phyloP scores from a whole-genome alignment of 805 yeast genomes.

The Cyberlindnera mycetangii region DNA sequence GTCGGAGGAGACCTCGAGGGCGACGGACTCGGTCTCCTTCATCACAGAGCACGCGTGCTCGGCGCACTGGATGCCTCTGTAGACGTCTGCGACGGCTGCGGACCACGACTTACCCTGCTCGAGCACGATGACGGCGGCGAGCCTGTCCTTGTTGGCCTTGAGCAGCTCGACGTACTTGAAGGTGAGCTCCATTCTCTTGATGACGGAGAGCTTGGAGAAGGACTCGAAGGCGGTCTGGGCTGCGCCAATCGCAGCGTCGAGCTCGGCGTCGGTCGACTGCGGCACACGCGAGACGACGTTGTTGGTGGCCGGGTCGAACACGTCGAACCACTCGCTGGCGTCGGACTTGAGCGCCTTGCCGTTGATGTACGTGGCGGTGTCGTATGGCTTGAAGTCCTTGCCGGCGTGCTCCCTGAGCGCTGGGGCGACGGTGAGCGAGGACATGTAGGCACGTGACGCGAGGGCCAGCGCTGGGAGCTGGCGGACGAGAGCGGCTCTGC shows the following conservation, averaged over 20 bases:
- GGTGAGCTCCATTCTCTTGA: slow-evolving; percentile 60
- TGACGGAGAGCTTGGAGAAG: slow-evolving; percentile 48
- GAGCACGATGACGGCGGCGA: slow-evolving; percentile 60
- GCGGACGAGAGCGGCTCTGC: slow-evolving; percentile 12
- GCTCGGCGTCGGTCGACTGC: slow-evolving; percentile 64
- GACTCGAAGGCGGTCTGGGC: slow-evolving; percentile 59
- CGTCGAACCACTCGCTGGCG: slow-evolving; percentile 59
- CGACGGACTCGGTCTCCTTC: slow-evolving; percentile 59
- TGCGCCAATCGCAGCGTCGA: slow-evolving; percentile 60
- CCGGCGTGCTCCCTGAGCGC: slow-evolving; percentile 42
- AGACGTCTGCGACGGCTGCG: slow-evolving; percentile 73
- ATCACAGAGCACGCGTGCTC: slow-evolving; percentile 71
- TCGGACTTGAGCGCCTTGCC: slow-evolving; percentile 46
- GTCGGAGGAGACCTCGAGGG: slow-evolving; percentile 63
- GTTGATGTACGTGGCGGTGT: slow-evolving; percentile 47
- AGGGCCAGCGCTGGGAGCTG: slow-evolving; percentile 8
- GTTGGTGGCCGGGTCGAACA: slow-evolving; percentile 76
- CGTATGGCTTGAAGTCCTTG: slow-evolving; percentile 41
- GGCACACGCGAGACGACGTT: slow-evolving; percentile 65
- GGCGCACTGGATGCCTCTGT: slow-evolving; percentile 77
- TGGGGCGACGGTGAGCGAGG: slow-evolving; percentile 26
- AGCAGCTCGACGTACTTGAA: slow-evolving; percentile 66
- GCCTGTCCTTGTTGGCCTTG: slow-evolving; percentile 61
- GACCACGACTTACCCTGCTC: slow-evolving; percentile 78
- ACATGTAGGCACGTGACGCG: slow-evolving; percentile 19